Base-by-base conservation (phyloP, 805 yeast species). In the Saccharomycopsis sp. region DNA sequence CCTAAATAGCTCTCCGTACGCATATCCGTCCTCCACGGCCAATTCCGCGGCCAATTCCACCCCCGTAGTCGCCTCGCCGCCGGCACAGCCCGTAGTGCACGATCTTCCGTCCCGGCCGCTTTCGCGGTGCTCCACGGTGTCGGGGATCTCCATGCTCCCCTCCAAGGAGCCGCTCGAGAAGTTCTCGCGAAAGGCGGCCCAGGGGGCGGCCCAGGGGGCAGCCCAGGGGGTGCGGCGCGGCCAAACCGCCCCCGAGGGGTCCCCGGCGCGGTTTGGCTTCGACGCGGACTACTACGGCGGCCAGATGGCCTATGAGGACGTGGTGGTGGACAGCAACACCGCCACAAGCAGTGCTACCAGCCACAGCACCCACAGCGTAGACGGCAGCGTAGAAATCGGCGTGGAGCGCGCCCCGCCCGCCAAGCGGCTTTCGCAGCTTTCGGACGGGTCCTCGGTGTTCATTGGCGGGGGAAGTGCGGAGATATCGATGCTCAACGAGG, bases 101-200 rank as follows among this genome's bases (percentile, higher is more conserved):
- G 54, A 57, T 14, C 54, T 56, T 54, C 61, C 57, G n/a, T 24
- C 54, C 2, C 23, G 51, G 23, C 40, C 54, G 2, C 52, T 59
- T 2, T 59, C 62, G 15, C 41, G 62, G 53, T 47, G 56, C n/a
- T 56, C 60, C 24, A 59, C 60, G 21, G 52, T 54, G 34, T 57
- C 60, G 8, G 56, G 51, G 9, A 24, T 59, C 12, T 56, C 60
- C 1, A 16, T 44, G 21, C 37, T 51, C 4, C 50, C 54, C 20
- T 41, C 59, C 9, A 59, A 56, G 34, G 62, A 59, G 46, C 59
- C 57, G 5, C 41, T 54, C 1, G 57, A 59, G 23, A 57, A 57
- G 15, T 52, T 44, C 51, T 40, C 37, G 4, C 34, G 21, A 14
- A 52, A 52, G 29, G 51, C 51, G n/a, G n/a, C n/a, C n/a, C n/a